Conservation (phyloP, 805 yeast species). For the Helenozyma rhizophorensis region DNA sequence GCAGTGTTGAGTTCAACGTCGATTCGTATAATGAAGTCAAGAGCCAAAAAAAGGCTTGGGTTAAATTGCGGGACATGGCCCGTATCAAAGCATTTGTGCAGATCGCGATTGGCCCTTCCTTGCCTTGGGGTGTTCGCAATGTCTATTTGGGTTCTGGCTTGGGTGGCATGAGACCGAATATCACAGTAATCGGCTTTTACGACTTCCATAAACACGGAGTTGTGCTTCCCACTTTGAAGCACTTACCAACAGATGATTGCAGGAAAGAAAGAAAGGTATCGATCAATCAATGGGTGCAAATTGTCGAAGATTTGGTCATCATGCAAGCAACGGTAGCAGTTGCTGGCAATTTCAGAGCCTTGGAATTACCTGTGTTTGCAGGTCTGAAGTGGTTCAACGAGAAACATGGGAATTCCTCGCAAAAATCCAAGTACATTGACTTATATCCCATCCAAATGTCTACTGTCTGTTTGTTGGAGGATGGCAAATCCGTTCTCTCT, state of each 20-base stretch:
- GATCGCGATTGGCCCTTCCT: slow-evolving; percentile 77
- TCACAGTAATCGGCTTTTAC: slow-evolving; percentile 86
- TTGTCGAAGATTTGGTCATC: slow-evolving; percentile 82
- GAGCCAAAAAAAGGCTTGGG: slow-evolving; percentile 78
- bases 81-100: slow-evolving; percentile 92
- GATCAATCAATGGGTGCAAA: slow-evolving; percentile 83
- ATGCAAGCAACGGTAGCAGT: slow-evolving; percentile 91
- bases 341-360: slow-evolving; percentile 75
- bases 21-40: slow-evolving; percentile 61
- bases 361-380: slow-evolving; percentile 54
- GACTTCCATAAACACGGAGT: slow-evolving; percentile 51
- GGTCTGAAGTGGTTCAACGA: slow-evolving; percentile 13
- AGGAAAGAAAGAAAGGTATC: slow-evolving; percentile 65
- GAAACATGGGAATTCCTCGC: slow-evolving; percentile 1
- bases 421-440: slow-evolving; percentile 61
- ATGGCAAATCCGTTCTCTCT: slow-evolving; percentile 67
- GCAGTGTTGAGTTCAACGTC: slow-evolving; percentile 27
- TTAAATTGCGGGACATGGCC: slow-evolving; percentile 69
- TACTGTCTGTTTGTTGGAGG: slow-evolving; percentile 63
- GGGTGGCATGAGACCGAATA: slow-evolving; percentile 98
- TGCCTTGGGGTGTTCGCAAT: slow-evolving; percentile 94
- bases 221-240: slow-evolving; percentile 25
- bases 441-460: slow-evolving; percentile 97
- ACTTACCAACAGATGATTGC: slow-evolving; percentile 74
- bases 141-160: slow-evolving; percentile 89